Percentiles rank a stretch among this genome's conserved stretches.
Evolutionary conservation across 257 asterid genomes (phyloP).

Genomic region (Petunia secreta): DNA sequence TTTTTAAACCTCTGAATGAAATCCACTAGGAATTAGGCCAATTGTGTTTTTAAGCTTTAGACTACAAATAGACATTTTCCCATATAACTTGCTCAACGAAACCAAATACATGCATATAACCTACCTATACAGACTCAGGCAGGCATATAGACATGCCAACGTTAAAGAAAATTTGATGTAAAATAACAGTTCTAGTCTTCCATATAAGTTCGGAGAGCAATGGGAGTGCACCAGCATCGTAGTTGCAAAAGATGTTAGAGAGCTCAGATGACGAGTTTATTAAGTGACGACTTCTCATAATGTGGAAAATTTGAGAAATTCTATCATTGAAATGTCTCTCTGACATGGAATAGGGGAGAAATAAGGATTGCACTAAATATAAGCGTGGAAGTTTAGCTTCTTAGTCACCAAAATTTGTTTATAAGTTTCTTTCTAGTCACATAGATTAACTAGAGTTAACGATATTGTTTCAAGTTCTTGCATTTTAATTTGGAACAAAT

Average conservation of each 20-base stretch:
- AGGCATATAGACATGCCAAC: not conserved
- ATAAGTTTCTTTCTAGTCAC: not conserved
- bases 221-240: not conserved
- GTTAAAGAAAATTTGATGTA: not conserved
- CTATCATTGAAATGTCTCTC: not conserved
- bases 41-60: not conserved
- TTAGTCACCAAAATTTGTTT: not conserved
- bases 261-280: not conserved
- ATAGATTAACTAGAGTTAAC: not conserved
- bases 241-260: not conserved
- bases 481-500: not conserved
- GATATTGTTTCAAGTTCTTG: not conserved
- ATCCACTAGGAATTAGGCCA: not conserved
- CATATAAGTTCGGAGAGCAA: not conserved
- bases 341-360: not conserved
- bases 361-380: not conserved
- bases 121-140: not conserved
- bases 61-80: not conserved
- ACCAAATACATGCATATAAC: not conserved
- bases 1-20: not conserved
- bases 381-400: not conserved
- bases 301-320: not conserved
- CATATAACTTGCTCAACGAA: too few species aligned
- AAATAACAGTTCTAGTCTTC: not conserved
- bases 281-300: not conserved